Evolutionary conservation across 768 basidiomycete species (phyloP).

Genomic region (Coprinellus micaceus): DNA sequence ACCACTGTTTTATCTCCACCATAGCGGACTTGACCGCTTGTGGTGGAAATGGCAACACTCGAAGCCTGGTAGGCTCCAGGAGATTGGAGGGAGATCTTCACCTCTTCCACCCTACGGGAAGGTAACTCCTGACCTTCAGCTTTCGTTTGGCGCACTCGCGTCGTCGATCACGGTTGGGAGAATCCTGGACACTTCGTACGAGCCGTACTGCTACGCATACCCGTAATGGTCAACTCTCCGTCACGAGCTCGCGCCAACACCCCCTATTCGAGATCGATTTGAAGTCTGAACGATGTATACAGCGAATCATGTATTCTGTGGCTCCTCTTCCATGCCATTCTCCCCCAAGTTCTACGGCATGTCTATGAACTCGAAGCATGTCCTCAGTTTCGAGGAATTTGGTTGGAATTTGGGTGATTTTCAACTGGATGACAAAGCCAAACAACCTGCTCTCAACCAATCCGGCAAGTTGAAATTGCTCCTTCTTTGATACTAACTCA

Average conservation of each 20-base stretch:
- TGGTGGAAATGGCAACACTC: constrained; percentile 5
- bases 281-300: no score
- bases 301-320: no score
- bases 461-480: no score
- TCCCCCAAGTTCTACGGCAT: no score
- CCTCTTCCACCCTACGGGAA: background rate
- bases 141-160: background rate
- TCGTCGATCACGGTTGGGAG: background rate
- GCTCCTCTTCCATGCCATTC: no score
- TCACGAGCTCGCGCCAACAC: background rate
- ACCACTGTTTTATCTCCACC: constrained; percentile 1
- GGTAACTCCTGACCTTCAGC: background rate
- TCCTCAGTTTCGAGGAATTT: no score
- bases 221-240: background rate
- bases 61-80: background rate
- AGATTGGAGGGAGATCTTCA: background rate
- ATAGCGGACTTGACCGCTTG: background rate
- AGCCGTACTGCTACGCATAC: background rate
- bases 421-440: no score
- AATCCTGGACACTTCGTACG: background rate
- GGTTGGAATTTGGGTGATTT: no score
- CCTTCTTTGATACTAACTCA: no score
- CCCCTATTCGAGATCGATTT: no score
- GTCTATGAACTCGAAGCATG: no score
- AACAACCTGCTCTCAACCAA: no score